A percentile compares a stretch with the other conserved stretches of the same genome.
These are phyloP conservation scores for Nannochloropsis granulata DNA, from an alignment of 108 stramenopile species.

Conservation along the genomic window DNA sequence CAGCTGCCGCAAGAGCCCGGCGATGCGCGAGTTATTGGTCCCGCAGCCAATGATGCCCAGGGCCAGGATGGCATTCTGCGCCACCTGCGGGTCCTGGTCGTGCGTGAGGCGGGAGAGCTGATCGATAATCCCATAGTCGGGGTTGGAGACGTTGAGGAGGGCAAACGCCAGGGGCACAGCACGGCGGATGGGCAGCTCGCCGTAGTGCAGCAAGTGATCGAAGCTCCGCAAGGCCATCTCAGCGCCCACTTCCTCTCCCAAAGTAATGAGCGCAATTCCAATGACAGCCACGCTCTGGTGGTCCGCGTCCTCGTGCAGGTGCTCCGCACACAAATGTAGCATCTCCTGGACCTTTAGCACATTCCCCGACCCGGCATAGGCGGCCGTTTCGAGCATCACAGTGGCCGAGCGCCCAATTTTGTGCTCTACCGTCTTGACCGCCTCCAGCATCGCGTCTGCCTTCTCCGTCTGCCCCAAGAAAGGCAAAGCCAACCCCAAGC, in stretches of 20 bases:
- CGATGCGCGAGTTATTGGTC: slow-evolving; percentile 95
- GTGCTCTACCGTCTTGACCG: slow-evolving; percentile 85
- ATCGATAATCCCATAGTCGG: slow-evolving; percentile 92
- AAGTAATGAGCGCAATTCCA: slow-evolving; percentile 86
- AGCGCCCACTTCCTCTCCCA: slow-evolving; percentile 92
- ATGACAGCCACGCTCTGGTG: slow-evolving; percentile 64
- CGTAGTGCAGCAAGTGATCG: slow-evolving; percentile 98
- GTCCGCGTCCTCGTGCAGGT: slow-evolving; percentile 76
- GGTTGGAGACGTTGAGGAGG: slow-evolving; percentile 76
- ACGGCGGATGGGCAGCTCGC: slow-evolving; percentile 87
- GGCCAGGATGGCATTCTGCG: slow-evolving; percentile 82
- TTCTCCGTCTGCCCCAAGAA: slow-evolving; percentile 89
- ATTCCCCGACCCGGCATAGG: slow-evolving; percentile 95
- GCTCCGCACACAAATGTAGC: slow-evolving; percentile 95
- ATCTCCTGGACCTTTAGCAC: slow-evolving; percentile 92
- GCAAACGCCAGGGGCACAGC: slow-evolving; percentile 92
- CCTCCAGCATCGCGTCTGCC: slow-evolving; percentile 91
- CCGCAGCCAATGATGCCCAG: slow-evolving; percentile 93
- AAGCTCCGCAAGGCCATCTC: slow-evolving; percentile 94
- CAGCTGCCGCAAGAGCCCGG: slow-evolving; percentile 84
- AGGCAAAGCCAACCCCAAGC: slow-evolving; percentile 83
- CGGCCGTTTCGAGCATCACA: slow-evolving; percentile 75
- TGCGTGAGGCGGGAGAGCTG: slow-evolving; percentile 91
- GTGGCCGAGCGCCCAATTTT: slow-evolving; percentile 79
- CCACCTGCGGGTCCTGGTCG: slow-evolving; percentile 81